Evolutionary conservation across 306 rosid species (phyloP).

Genomic region (Quercus suber): DNA sequence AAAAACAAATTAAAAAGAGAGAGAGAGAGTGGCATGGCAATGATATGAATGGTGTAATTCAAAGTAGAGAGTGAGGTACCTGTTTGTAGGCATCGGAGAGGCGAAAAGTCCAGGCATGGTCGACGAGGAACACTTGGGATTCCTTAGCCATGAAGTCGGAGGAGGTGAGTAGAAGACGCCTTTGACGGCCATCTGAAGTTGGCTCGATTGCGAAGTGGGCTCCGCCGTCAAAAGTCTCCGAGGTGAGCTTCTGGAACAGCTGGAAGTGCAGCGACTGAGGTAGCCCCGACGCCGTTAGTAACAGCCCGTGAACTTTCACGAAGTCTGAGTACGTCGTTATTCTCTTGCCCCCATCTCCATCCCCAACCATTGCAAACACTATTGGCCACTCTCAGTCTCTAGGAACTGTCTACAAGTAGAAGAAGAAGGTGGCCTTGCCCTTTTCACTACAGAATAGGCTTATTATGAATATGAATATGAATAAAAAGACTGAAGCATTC

Average conservation of each 20-base stretch:
- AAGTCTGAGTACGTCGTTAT: constrained; percentile 73
- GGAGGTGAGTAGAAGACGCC: constrained; percentile 65
- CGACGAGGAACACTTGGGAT: constrained; percentile 77
- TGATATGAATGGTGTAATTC: not conserved
- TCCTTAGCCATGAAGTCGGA: constrained; percentile 49
- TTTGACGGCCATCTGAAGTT: constrained; percentile 47
- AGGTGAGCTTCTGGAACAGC: constrained; percentile 66
- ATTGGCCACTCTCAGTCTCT: no score
- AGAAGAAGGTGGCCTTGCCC: no score
- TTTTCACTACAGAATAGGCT: no score
- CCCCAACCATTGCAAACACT: no score
- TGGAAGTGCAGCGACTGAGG: constrained; percentile 54
- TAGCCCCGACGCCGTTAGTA: constrained; percentile 69
- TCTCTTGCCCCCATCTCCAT: constrained; percentile 16
- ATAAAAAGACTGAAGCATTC: no score
- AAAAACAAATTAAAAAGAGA: not conserved
- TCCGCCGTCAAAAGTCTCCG: constrained; percentile 83
- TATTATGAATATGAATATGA: no score
- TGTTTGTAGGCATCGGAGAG: constrained; percentile 83
- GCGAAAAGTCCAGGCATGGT: constrained; percentile 98
- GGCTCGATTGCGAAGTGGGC: constrained; percentile 70
- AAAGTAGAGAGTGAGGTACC: constrained; percentile 21
- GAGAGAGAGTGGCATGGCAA: not conserved
- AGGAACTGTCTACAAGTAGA: no score
- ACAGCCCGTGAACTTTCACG: constrained; percentile 60